phyloP scores from a whole-genome alignment of 306 rosid genomes.

The Prunus mira region DNA sequence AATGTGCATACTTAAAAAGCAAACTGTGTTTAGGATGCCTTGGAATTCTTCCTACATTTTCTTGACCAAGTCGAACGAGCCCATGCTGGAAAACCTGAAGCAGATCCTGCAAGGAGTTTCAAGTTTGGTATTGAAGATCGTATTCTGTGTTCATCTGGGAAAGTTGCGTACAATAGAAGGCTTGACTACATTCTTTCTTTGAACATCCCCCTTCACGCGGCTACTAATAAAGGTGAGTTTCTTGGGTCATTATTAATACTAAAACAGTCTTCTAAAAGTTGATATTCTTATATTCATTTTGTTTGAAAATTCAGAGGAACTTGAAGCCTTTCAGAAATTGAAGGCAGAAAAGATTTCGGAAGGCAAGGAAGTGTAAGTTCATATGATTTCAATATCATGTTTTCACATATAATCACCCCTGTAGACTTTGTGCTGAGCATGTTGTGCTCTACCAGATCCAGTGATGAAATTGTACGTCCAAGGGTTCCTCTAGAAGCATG shows the following conservation, averaged over 20 bases:
- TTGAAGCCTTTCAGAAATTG: constrained; percentile 65
- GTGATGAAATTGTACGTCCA: constrained; percentile 84
- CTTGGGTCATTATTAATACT: constrained; percentile 11
- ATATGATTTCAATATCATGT: constrained; percentile 8
- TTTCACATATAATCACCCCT: constrained; percentile 16
- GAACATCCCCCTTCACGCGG: constrained; percentile 81
- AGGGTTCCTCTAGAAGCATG: constrained; percentile 95
- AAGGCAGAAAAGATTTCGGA: constrained; percentile 72
- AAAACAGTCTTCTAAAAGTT: constrained; percentile 7
- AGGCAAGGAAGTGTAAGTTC: constrained; percentile 90
- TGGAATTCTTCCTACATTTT: constrained; percentile 96
- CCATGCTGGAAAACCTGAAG: constrained; percentile 58
- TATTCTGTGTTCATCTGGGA: constrained; percentile 90
- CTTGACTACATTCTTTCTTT: constrained; percentile 84
- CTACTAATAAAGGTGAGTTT: constrained; percentile 74
- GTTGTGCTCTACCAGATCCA: constrained; percentile 46
- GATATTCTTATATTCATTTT: constrained; percentile 23
- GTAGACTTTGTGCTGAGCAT: constrained; percentile 30
- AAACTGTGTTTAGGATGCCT: constrained; percentile 68
- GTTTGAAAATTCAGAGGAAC: constrained; percentile 63
- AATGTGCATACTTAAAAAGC: constrained; percentile 16
- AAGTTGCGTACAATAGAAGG: constrained; percentile 87
- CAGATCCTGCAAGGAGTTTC: constrained; percentile 82
- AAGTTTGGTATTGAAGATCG: constrained; percentile 97
- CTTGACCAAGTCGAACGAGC: constrained; percentile 88